Conservation (phyloP, 306 rosid genomes). For the Canavalia gladiata region DNA sequence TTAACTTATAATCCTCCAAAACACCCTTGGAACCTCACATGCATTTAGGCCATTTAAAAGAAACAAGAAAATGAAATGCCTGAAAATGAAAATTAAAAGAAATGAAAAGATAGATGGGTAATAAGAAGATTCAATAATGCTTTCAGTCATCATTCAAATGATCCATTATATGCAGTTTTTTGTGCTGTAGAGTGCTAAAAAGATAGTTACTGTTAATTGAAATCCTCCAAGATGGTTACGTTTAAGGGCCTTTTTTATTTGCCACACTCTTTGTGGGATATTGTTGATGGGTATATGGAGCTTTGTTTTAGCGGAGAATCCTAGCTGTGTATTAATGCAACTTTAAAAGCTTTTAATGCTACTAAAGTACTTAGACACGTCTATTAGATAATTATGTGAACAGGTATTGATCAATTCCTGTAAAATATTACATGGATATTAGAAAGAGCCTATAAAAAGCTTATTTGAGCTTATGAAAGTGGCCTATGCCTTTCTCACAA, state of each 20-base stretch:
- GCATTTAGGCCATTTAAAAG: constrained; percentile 2
- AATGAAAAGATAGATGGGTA: not conserved
- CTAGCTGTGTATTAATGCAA: not conserved
- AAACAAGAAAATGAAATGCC: not conserved
- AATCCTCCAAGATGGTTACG: not conserved
- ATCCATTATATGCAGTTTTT: constrained; percentile 3
- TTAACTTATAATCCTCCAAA: no score
- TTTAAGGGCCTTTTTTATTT: not conserved
- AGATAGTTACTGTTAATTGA: not conserved
- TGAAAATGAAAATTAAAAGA: not conserved
- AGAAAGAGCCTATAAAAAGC: not conserved
- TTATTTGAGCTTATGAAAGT: not conserved
- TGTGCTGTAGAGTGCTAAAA: constrained; percentile 6
- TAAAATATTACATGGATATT: not conserved
- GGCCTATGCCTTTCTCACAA: not conserved
- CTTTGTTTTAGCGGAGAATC: not conserved
- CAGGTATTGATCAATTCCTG: no score
- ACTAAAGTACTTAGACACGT: not conserved
- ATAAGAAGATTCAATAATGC: not conserved
- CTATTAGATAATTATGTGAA: not conserved
- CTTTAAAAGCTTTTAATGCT: not conserved
- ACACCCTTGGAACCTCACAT: no score
- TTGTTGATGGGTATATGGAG: constrained; percentile 18
- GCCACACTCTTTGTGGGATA: not conserved
- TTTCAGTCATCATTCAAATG: not conserved